Base-by-base conservation (phyloP, 2,329 filamentous ascomycete species). In the Diplodia intermedia region DNA sequence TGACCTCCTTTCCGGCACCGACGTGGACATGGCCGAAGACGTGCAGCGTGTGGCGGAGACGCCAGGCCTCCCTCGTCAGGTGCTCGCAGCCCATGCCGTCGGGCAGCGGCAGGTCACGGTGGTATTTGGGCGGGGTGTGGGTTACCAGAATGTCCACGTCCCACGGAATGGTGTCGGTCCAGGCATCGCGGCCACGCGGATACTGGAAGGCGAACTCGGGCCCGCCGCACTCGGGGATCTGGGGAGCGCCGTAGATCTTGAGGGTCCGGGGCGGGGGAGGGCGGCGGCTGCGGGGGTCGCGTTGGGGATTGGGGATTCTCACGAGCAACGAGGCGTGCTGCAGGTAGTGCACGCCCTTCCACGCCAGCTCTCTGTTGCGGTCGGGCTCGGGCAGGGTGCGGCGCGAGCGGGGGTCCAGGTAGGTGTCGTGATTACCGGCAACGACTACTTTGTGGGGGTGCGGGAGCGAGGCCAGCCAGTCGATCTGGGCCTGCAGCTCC, bases 371-470 rank as follows among this genome's bases (percentile, higher is more conserved):
- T 1, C 81, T 79, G n/a, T 82, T 75, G 38, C 84, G 82, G 74
- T 92, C 88, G 55, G 86, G 82, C 11, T 84, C 79, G 1, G 73
- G 66, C 4, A 83, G 70, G 23, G 79, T 79, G 18, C 77, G 79
- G 4, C 91, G 85, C 15, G 88, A 88, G 40, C 83, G 82, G 29
- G 86, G 82, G 78, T 97, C 94, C 70, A 97, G 91, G 82, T 88
- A 96, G 73, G 88, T 90, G 76, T 97, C 94, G 78, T 97, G 94
- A 76, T 97, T 97, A 0, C 94, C 94, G 38, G 89, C 88, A 38
- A 98, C 88, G 43, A 94, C 86, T 29, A 97, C 84, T 79, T 97
- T 97, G 78, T 96, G 86, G 43, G 81, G 80, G 75, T 97, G 93
- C 0, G 92, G 91, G 8, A 94, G 85, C 3, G 83, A 82, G 56